These are phyloP conservation scores for Madurella mycetomatis DNA, from an alignment of 2,329 filamentous ascomycete species.

Conservation along the genomic window DNA sequence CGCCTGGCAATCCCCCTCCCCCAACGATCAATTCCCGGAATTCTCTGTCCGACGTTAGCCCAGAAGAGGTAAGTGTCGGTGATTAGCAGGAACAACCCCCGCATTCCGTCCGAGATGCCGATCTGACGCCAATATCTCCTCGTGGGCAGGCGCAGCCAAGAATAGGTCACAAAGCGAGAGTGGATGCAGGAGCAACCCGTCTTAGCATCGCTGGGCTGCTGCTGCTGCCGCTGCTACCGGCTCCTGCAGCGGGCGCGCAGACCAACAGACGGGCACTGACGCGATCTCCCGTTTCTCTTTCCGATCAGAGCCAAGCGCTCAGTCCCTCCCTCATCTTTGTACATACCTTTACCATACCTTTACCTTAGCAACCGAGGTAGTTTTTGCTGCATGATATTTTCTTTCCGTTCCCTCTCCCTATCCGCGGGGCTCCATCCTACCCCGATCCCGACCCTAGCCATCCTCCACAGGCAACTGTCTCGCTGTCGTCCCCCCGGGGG, in stretches of 20 bases:
- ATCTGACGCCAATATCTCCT: conserved; percentile 19
- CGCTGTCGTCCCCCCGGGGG: background rate
- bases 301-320: no score
- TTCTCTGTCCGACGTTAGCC: conserved; percentile 23
- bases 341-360: no score
- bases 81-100: conserved; percentile 26
- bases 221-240: background rate
- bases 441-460: background rate
- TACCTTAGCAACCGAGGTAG: no score
- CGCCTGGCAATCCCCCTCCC: background rate
- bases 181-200: background rate
- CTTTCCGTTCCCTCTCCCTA: background rate
- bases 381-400: background rate
- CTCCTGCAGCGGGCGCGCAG: background rate
- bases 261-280: background rate
- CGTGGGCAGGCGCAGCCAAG: conserved; percentile 15
- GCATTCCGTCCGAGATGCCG: conserved; percentile 29
- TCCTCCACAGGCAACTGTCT: background rate
- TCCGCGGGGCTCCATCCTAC: background rate
- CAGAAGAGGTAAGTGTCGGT: conserved; percentile 26
- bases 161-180: no score
- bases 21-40: conserved; percentile 21
- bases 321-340: no score
- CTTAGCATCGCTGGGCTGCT: background rate
- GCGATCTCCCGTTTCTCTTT: background rate